Percentiles rank a stretch among this genome's conserved stretches.
These are phyloP conservation scores for Backusella mclennaniae DNA, from an alignment of 192 early-diverging fungal genomes.

Conservation along the genomic window DNA sequence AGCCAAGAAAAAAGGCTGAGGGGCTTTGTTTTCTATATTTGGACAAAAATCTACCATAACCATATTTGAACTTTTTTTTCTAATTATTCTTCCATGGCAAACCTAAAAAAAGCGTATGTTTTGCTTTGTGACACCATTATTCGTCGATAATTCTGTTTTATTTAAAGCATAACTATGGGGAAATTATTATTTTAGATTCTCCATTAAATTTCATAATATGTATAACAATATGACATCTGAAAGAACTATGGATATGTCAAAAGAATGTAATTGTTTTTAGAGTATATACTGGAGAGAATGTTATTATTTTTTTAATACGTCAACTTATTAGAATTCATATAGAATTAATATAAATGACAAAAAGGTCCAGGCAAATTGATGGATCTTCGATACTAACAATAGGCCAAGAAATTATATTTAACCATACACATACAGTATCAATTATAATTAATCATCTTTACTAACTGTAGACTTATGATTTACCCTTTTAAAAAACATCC, in stretches of 20 bases:
- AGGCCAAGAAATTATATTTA: not conserved
- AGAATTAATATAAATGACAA: not conserved
- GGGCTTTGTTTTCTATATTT: not conserved
- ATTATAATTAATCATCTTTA: not conserved
- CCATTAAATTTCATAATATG: not conserved
- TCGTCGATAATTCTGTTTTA: not conserved
- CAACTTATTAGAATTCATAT: no score
- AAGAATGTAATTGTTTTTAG: not conserved
- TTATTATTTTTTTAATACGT: not conserved
- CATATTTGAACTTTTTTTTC: not conserved
- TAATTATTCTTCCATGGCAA: not conserved
- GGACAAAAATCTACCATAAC: not conserved
- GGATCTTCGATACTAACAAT: not conserved
- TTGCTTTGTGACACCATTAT: not conserved
- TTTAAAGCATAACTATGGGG: not conserved
- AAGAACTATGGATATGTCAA: not conserved
- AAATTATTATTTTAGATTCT: not conserved
- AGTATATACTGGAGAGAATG: not conserved
- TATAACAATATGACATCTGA: no score
- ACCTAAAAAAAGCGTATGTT: not conserved
- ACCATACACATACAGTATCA: not conserved
- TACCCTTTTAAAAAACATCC: not conserved
- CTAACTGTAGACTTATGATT: not conserved
- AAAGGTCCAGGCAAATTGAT: not conserved
- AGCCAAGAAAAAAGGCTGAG: slow-evolving; percentile 8